Percentiles rank a stretch among this genome's conserved stretches.
These are phyloP conservation scores for Didymella exigua DNA, from an alignment of 2,329 filamentous ascomycete species.

Conservation along the genomic window DNA sequence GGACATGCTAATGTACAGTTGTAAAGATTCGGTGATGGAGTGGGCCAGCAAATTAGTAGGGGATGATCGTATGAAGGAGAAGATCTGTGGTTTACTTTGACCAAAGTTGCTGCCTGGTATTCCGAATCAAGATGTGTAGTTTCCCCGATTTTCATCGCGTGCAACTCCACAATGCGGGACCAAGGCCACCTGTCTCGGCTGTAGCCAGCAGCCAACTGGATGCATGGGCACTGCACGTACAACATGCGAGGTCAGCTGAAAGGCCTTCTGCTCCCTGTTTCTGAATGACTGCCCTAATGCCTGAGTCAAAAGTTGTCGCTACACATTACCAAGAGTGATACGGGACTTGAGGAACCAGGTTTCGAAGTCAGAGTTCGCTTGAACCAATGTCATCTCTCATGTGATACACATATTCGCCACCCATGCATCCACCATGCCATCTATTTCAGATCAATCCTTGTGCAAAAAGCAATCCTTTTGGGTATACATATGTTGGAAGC, in stretches of 20 bases:
- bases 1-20: conserved; percentile 1
- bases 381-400: no score
- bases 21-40: not conserved
- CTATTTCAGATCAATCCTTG: not conserved
- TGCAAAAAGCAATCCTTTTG: not conserved
- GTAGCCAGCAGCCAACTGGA: not conserved
- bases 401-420: no score
- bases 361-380: no score
- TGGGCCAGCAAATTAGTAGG: no score
- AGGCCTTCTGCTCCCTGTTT: not conserved
- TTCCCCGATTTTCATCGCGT: not conserved
- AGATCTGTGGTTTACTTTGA: not conserved
- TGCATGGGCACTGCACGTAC: not conserved
- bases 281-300: not conserved
- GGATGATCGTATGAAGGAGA: not conserved
- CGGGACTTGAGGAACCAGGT: no score
- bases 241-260: conserved; percentile 11
- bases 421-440: not conserved
- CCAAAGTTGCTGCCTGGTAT: conserved; percentile 5
- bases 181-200: not conserved
- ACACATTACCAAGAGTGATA: not conserved
- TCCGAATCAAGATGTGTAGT: not conserved
- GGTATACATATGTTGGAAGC: conserved; percentile 10
- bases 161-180: not conserved
- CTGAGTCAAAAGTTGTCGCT: not conserved